Conservation (phyloP, 148 eudicot genomes). For the Fagopyrum esculentum region DNA sequence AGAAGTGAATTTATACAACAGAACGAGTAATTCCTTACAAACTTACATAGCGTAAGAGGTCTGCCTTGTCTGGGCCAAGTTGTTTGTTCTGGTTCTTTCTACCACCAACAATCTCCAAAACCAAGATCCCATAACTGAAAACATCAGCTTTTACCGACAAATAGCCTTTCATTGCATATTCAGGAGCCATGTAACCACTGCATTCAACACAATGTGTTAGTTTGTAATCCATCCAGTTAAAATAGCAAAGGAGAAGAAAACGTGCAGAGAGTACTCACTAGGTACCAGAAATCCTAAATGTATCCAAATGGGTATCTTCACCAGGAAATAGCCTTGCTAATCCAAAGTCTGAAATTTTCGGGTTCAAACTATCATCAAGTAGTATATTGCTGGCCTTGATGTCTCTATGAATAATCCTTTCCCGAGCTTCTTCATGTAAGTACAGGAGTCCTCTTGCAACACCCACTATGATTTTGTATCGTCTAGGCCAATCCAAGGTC, state of each 20-base stretch:
- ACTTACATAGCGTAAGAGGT: constrained; percentile 79
- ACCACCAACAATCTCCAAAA: constrained; percentile 79
- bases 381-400: constrained; percentile 85
- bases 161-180: constrained; percentile 71
- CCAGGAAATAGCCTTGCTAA: constrained; percentile 84
- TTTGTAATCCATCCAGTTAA: background rate
- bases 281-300: constrained; percentile 66
- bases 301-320: constrained; percentile 60
- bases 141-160: constrained; percentile 82
- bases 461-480: constrained; percentile 51
- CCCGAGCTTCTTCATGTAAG: constrained; percentile 84
- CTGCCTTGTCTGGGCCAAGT: constrained; percentile 52
- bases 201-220: constrained; percentile 14
- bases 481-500: constrained; percentile 56
- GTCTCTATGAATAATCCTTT: constrained; percentile 76
- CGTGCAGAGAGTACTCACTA: constrained; percentile 40
- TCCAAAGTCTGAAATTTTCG: constrained; percentile 81
- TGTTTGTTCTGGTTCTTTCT: constrained; percentile 41
- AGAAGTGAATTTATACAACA: background rate
- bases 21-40: constrained; percentile 5
- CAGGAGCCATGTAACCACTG: constrained; percentile 95
- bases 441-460: constrained; percentile 73
- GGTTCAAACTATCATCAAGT: constrained; percentile 57
- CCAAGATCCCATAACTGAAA: constrained; percentile 68
- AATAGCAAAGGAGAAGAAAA: background rate